Evolutionary conservation across 2,329 filamentous ascomycete species (phyloP).

Genomic region (Colletotrichum eleusines): DNA sequence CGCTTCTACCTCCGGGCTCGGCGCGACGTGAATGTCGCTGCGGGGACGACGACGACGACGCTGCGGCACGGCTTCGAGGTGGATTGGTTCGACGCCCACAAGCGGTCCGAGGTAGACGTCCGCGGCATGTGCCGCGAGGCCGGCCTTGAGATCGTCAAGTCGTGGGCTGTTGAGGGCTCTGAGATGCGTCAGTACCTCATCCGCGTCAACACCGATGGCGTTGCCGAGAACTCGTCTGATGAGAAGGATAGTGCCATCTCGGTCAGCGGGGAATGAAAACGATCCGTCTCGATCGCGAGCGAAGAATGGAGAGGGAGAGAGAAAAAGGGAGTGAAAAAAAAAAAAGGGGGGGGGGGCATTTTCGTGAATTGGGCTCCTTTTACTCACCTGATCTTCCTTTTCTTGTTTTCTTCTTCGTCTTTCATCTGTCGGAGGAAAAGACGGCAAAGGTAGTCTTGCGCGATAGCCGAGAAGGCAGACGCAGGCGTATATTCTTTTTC

Average conservation of each 20-base stretch:
- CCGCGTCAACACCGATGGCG: conserved; percentile 45
- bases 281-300: background rate
- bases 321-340: background rate
- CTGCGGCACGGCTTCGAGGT: conserved; percentile 52
- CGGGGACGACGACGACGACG: conserved; percentile 39
- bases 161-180: conserved; percentile 54
- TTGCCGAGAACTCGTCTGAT: conserved; percentile 48
- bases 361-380: background rate
- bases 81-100: conserved; percentile 60
- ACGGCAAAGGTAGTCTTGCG: background rate
- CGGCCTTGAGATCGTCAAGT: conserved; percentile 51
- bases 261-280: conserved; percentile 8
- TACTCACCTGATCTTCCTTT: background rate
- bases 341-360: background rate
- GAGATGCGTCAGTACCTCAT: conserved; percentile 56
- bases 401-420: too few species aligned
- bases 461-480: background rate
- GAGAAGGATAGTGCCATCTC: conserved; percentile 53
- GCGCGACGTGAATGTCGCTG: conserved; percentile 45
- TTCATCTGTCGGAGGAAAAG: too few species aligned
- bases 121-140: conserved; percentile 55
- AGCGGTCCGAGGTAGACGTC: conserved; percentile 53
- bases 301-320: background rate
- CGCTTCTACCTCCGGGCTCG: conserved; percentile 56
- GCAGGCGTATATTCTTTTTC: background rate